Evolutionary conservation across 257 asterid species (phyloP).

Genomic region (Lantana camara): DNA sequence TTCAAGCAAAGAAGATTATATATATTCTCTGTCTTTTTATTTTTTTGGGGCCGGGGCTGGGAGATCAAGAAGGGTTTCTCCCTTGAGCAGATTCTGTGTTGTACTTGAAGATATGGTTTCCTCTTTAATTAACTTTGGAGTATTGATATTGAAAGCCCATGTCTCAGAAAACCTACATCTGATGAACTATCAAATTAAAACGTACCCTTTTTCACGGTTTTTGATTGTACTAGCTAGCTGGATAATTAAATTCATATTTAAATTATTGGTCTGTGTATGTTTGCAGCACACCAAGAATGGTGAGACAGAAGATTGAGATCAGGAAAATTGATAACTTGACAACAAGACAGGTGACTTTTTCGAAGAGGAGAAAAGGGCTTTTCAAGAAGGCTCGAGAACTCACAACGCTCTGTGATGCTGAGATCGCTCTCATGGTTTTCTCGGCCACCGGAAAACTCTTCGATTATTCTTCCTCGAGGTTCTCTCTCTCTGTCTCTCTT

Average conservation of each 20-base stretch:
- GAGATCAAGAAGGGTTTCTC: slow-evolving; percentile 16
- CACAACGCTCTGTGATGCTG: slow-evolving; percentile 72
- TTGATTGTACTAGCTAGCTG: no score
- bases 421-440: slow-evolving; percentile 62
- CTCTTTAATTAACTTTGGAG: slow-evolving; percentile 15
- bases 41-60: not conserved
- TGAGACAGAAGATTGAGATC: slow-evolving; percentile 66
- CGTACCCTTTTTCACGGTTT: not conserved
- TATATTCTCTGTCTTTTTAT: not conserved
- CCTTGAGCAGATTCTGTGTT: slow-evolving; percentile 19
- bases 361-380: slow-evolving; percentile 77
- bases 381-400: slow-evolving; percentile 74
- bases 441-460: no score
- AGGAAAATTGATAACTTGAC: slow-evolving; percentile 63
- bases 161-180: not conserved
- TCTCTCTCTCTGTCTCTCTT: no score
- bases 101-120: slow-evolving; percentile 27
- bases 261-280: no score
- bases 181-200: not conserved
- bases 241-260: no score
- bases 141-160: slow-evolving; percentile 10
- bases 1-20: no score
- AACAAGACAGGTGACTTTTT: slow-evolving; percentile 67
- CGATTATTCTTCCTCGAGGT: no score
- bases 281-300: slow-evolving; percentile 38